Evolutionary conservation across 805 yeast species (phyloP).

Genomic region (Torulaspora maleeae): DNA sequence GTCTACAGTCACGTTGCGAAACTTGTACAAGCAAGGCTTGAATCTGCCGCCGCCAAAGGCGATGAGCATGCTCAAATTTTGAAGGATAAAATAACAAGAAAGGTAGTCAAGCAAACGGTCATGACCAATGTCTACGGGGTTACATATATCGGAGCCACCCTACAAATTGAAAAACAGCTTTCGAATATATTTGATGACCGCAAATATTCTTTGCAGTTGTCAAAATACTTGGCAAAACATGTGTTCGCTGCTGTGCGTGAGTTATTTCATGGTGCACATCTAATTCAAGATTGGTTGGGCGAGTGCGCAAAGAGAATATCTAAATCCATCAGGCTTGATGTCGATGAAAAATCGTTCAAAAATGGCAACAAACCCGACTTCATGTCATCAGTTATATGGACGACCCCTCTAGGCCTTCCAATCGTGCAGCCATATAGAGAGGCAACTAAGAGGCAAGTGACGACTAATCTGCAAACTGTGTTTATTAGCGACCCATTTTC

Average conservation of each 20-base stretch:
- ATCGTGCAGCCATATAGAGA: conserved; percentile 95
- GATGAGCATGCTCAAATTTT: conserved; percentile 48
- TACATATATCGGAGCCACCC: conserved; percentile 86
- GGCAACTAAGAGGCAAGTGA: conserved; percentile 55
- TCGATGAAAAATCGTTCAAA: conserved; percentile 42
- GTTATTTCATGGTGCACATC: conserved; percentile 86
- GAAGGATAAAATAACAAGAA: conserved; percentile 66
- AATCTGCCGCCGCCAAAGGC: conserved; percentile 50
- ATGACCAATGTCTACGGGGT: conserved; percentile 99
- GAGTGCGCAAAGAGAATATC: conserved; percentile 77
- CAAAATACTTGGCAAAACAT: conserved; percentile 66
- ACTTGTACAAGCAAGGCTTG: conserved; percentile 53
- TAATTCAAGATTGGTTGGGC: conserved; percentile 94
- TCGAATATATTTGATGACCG: conserved; percentile 50
- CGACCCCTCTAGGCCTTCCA: conserved; percentile 91
- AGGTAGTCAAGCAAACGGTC: conserved; percentile 92
- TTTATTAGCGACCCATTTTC: conserved; percentile 83
- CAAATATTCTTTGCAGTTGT: conserved; percentile 43
- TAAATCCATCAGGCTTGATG: conserved; percentile 67
- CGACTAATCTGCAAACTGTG: conserved; percentile 86
- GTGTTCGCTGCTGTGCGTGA: conserved; percentile 83
- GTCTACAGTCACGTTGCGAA: conserved; percentile 68
- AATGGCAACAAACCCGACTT: conserved; percentile 53
- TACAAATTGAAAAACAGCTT: conserved; percentile 78
- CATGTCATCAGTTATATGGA: conserved; percentile 93